phyloP scores from a whole-genome alignment of 129 eudicot genomes.

The Centella asiatica region DNA sequence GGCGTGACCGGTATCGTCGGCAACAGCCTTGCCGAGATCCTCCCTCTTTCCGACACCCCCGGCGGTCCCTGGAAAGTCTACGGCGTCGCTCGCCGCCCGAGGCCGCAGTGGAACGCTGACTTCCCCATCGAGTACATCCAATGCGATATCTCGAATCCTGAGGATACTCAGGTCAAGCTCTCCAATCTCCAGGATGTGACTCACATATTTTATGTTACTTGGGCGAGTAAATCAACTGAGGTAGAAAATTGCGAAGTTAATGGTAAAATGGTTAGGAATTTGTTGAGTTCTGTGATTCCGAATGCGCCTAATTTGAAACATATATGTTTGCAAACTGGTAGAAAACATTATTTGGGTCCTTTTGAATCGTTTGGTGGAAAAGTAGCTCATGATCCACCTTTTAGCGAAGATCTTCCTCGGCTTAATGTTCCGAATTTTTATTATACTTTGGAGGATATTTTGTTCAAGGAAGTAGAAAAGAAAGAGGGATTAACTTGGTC shows the following conservation, averaged over 20 bases:
- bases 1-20: conserved; percentile 23
- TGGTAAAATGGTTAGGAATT: neutral
- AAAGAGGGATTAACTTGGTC: conserved; percentile 65
- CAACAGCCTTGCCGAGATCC: conserved; percentile 29
- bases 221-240: conserved; percentile 24
- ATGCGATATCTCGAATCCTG: conserved; percentile 9
- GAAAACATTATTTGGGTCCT: conserved; percentile 44
- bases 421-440: conserved; percentile 45
- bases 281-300: conserved; percentile 36
- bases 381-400: conserved; percentile 44
- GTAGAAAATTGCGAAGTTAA: neutral
- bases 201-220: conserved; percentile 3
- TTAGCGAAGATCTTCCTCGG: conserved; percentile 52
- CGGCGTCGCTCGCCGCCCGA: conserved; percentile 20
- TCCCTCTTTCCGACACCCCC: conserved; percentile 60
- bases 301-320: conserved; percentile 58
- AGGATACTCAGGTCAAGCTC: conserved; percentile 10
- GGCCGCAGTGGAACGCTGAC: conserved; percentile 22
- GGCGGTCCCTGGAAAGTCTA: conserved; percentile 34
- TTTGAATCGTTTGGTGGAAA: conserved; percentile 42
- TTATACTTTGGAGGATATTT: conserved; percentile 49
- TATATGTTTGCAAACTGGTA: conserved; percentile 61
- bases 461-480: conserved; percentile 28
- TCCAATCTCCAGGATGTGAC: conserved; percentile 2
- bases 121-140: conserved; percentile 15